Base-by-base conservation (phyloP, 2,329 filamentous ascomycete species). In the Pseudogymnoascus sp. region DNA sequence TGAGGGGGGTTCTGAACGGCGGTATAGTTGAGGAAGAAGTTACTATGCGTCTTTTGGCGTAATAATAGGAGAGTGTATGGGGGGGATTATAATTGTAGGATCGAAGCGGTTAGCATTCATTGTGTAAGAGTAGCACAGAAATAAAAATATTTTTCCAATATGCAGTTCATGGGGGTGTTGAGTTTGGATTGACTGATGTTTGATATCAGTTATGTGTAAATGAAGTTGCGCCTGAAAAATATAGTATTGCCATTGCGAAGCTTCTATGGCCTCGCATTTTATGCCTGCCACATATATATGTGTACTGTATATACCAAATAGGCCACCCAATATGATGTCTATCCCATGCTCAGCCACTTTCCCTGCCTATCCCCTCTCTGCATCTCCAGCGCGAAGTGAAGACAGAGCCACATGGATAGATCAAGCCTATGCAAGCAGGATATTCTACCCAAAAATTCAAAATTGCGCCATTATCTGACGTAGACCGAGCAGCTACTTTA, bases 401-500 rank as follows among this genome's bases (percentile, higher is more conserved):
- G 46, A 16, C 8, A 14, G 38, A 50, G 28, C 26, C n/a, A 56
- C 46, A 31, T 19, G n/a, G 46, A 33, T 56, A 31, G 43, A 50
- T 50, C 33, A 33, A 28, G 33, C 46, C 46, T 56, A 19, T 33
- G 28, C 46, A 56, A 56, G n/a, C n/a, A 33, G 16, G 41, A 56
- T 19, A 33, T 56, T 56, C 46, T 33, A 56, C 46, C 46, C 46
- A 56, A 56, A 56, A 33, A 12, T 56, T 56, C n/a, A 56, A 56
- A 56, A 56, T 56, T 56, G 46, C 46, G 46, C 46, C 46, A 56
- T 56, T 56, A 56, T 33, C 26, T 33, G 46, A 56, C 28, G 46
- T 56, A 56, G 46, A 56, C 46, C 46, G 46, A 56, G 46, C 46
- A 56, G 46, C 46, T 56, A 56, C 46, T 56, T 56, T 56, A 56